Base-by-base conservation (phyloP, 2,329 filamentous ascomycete species). In the Phoma sp. region DNA sequence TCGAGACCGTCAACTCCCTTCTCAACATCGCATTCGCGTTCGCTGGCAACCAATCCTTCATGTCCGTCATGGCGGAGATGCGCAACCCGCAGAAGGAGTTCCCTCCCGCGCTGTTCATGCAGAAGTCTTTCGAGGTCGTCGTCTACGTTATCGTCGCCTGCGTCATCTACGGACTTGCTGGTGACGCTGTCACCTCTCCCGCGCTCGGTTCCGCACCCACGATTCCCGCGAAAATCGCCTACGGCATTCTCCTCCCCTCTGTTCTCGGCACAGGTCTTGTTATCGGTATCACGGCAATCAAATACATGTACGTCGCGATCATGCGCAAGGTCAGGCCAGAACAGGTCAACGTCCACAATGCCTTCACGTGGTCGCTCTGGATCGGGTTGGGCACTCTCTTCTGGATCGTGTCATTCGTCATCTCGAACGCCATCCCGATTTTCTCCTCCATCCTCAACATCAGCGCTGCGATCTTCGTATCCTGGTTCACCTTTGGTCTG, bases 241-340 rank as follows among this genome's bases (percentile, higher is more conserved):
- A 86, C 73, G 86, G 85, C 18, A 78, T 89, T 50, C 86, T 88
- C 1, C 79, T 87, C 4, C 87, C 87, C 18, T 89, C 89, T 1
- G 89, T 90, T 49, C 78, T 90, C 37, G 85, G 90, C 43, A 86
- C 87, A 0, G 88, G 87, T 45, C 86, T 89, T 4, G 87, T 90
- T 52, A 87, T 89, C 65, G 86, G 83, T 11, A 84, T 88, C 60
- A 84, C 89, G 2, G 85, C 86, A 2, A 80, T 80, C 46, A 88
- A 88, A 65, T 86, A 87, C 65, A 78, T 89, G 60, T 89, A 88
- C 65, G 77, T 83, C 8, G 82, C 86, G 24, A 71, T 87, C 7
- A 89, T 88, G 75, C 76, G 80, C 32, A 58, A 61, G 18, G 51
- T 47, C 22, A 61, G 61, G 39, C 65, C 67, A 4, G 60, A 62